Base-by-base conservation (phyloP, 352 stramenopile species). In the Pythium phragmitis region DNA sequence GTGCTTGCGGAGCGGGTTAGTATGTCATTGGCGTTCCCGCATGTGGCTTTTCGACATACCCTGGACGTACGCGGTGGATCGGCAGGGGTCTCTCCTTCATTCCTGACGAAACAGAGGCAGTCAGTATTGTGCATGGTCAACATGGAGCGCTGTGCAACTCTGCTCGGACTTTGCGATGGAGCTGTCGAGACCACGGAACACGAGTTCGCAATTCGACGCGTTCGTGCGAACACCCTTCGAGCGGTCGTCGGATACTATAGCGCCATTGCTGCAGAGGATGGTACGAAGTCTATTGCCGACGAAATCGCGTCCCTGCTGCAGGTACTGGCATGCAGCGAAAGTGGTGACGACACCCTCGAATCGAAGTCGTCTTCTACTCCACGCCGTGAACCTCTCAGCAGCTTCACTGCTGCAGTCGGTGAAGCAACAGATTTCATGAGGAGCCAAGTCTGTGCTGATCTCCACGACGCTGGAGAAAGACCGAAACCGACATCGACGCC, bases 191-290 rank as follows among this genome's bases (percentile, higher is more conserved):
- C 72, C 12, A 36, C 49, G 16, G 57, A 62, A 39, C 23, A 62
- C 37, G 23, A 30, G 7, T 62, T 53, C 9, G 52, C 70, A 37
- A 51, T 41, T 13, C 67, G 68, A 21, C 68, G 67, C 28, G 53
- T 70, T 4, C 65, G 73, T 9, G 70, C 87, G 17, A 75, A 88
- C 34, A 21, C 82, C 0, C 69, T 94, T 19, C 82, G 85, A 19
- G 80, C 82, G 2, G 85, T 90, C 59, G 78, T 90, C 7, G 82
- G 85, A 0, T 94, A 79, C 67, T 73, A 89, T 47, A 92, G 82
- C 37, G 79, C 83, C 1, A 60, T 87, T 16, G 76, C 74, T 26
- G 48, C 39, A 3, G 60, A 63, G 28, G 48, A 62, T 45, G 60
- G 56, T 17, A 37, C 34, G 12, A 51, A 52, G 9, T 66, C 60